Conservation (phyloP, 2,329 filamentous ascomycete species). For the Madurella mycetomatis region DNA sequence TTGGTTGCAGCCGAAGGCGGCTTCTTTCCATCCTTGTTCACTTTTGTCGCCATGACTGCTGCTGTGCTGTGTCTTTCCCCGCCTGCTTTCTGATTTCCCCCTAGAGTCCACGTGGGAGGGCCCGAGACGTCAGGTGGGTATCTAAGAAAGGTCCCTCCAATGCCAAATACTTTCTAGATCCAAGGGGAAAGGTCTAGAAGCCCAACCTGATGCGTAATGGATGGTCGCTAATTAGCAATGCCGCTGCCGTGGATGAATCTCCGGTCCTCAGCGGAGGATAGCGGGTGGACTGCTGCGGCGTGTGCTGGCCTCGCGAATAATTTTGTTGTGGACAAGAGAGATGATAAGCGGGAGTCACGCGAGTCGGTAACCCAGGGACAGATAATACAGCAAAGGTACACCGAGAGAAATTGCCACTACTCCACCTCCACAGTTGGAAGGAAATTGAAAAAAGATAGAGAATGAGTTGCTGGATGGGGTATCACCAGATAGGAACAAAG, state of each 20-base stretch:
- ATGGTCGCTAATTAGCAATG: too few species aligned
- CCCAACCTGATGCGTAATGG: too few species aligned
- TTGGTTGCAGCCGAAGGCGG: slow-evolving; percentile 84
- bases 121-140: neutral
- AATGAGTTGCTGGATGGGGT: slow-evolving; percentile 5
- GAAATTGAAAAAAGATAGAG: slow-evolving; percentile 1
- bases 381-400: slow-evolving; percentile 1
- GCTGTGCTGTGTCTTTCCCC: slow-evolving; percentile 4
- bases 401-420: slow-evolving; percentile 1
- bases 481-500: slow-evolving; percentile 13
- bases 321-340: neutral
- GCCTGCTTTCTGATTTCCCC: neutral
- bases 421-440: slow-evolving; percentile 10
- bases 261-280: neutral
- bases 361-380: slow-evolving; percentile 10
- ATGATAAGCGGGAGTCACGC: slow-evolving; percentile 2
- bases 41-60: slow-evolving; percentile 39
- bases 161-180: too few species aligned
- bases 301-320: too few species aligned
- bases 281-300: too few species aligned
- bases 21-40: slow-evolving; percentile 57
- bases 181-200: too few species aligned
- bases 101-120: neutral
- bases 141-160: too few species aligned
- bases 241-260: too few species aligned